Percentiles rank a stretch among this genome's conserved stretches.
These are phyloP conservation scores for Helicocarpus griseus DNA, from an alignment of 2,329 filamentous ascomycete genomes.

Conservation along the genomic window DNA sequence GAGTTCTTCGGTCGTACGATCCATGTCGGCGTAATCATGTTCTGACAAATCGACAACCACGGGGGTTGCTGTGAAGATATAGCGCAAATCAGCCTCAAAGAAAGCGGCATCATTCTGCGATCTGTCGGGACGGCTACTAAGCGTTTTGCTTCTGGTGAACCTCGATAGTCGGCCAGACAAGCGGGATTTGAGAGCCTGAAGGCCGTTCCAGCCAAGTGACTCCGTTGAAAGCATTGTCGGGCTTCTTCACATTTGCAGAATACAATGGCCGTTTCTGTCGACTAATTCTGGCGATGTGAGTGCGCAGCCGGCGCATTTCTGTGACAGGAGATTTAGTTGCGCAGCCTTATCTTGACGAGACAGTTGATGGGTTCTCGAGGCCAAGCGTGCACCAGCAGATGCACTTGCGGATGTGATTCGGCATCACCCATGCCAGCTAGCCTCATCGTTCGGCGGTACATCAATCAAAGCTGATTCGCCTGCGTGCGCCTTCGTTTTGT, in stretches of 20 bases:
- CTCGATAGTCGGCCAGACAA: not conserved
- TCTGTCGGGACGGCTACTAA: not conserved
- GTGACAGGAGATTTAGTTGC: no score
- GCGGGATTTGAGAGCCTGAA: not conserved
- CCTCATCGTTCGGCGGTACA: no score
- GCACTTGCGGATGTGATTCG: no score
- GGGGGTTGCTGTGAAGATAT: not conserved
- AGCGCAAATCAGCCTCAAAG: not conserved
- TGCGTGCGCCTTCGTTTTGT: not conserved
- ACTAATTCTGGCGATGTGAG: no score
- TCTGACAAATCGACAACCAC: not conserved
- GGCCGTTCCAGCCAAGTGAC: not conserved
- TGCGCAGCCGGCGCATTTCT: no score
- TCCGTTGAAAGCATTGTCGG: not conserved
- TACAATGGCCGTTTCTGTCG: not conserved
- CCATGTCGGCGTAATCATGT: not conserved
- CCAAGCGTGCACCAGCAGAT: no score
- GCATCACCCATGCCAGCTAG: no score
- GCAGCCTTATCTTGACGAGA: no score
- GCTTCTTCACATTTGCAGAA: not conserved
- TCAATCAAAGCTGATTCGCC: not conserved
- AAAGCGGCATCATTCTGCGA: not conserved
- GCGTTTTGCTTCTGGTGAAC: not conserved
- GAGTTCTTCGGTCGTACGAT: not conserved
- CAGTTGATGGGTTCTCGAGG: no score